phyloP scores from a whole-genome alignment of 129 eudicot species.

The Helianthus tuberosus region DNA sequence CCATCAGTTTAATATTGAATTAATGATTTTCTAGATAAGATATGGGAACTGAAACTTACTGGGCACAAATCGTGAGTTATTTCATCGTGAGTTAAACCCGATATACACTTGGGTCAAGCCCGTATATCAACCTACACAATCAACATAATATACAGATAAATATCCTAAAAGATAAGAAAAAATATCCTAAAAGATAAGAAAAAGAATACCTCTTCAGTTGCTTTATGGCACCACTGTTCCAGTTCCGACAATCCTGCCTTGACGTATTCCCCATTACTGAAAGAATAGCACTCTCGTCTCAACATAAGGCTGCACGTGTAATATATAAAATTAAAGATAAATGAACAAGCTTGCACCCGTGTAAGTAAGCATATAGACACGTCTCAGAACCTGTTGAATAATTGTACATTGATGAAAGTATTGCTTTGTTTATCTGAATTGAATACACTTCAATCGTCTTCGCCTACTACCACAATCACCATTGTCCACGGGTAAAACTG shows the following conservation, averaged over 20 bases:
- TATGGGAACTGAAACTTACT: slow-evolving; percentile 48
- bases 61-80: slow-evolving; percentile 94
- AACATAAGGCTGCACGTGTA: slow-evolving; percentile 69
- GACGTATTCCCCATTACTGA: slow-evolving; percentile 86
- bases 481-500: too few relatives aligned
- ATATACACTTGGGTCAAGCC: slow-evolving; percentile 2
- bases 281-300: slow-evolving; percentile 94
- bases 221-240: slow-evolving; percentile 86
- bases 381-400: slow-evolving; percentile 79
- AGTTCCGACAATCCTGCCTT: slow-evolving; percentile 84
- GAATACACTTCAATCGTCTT: too few relatives aligned
- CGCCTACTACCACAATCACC: too few relatives aligned
- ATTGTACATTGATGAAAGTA: slow-evolving; percentile 74
- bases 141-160: neutral
- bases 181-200: neutral
- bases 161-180: too few relatives aligned
- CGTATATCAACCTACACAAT: neutral
- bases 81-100: slow-evolving; percentile 45
- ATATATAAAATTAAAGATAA: slow-evolving; percentile 1
- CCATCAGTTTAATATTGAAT: neutral
- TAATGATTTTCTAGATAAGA: neutral
- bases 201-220: slow-evolving; percentile 72
- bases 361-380: slow-evolving; percentile 1
- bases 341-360: neutral
- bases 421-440: too few relatives aligned